Conservation (phyloP, 768 basidiomycete genomes). For the Mrakia gelida region DNA sequence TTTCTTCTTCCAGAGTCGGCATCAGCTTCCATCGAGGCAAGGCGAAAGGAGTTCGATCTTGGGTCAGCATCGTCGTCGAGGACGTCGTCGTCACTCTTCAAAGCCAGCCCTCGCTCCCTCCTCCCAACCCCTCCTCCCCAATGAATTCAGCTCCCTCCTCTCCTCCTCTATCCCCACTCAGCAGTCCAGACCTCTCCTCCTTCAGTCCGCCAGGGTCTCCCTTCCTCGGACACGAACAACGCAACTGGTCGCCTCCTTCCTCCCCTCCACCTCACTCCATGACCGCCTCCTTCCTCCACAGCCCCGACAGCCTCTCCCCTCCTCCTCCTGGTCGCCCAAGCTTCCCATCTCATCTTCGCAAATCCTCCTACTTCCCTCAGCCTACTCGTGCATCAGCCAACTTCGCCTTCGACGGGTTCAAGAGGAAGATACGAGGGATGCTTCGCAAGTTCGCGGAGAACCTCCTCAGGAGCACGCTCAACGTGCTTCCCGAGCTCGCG, state of each 20-base stretch:
- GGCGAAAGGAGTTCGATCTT: conserved; percentile 13
- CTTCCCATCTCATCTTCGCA: not conserved
- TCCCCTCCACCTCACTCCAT: not conserved
- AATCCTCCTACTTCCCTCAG: not conserved
- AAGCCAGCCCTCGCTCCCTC: not conserved
- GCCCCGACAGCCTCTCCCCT: not conserved
- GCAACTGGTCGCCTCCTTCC: not conserved
- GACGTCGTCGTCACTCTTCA: conserved; percentile 25
- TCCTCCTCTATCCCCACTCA: not conserved
- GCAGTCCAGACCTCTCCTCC: not conserved
- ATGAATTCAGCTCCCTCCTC: not conserved
- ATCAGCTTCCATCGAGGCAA: conserved; percentile 19
- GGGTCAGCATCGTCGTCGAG: conserved; percentile 27
- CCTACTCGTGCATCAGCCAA: not conserved
- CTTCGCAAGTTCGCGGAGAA: conserved; percentile 12
- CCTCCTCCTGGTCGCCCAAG: not conserved
- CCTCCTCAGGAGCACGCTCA: conserved; percentile 16
- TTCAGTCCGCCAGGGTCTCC: not conserved
- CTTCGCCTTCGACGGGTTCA: not conserved
- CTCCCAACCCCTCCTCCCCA: not conserved
- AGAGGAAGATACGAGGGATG: not conserved
- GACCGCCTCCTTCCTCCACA: not conserved
- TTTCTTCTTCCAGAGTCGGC: conserved; percentile 17
- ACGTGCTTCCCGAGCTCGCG: conserved; percentile 22
- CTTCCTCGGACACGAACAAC: not conserved